Base-by-base conservation (phyloP, 495 filamentous ascomycete species). In the Lasiosphaeria miniovina region DNA sequence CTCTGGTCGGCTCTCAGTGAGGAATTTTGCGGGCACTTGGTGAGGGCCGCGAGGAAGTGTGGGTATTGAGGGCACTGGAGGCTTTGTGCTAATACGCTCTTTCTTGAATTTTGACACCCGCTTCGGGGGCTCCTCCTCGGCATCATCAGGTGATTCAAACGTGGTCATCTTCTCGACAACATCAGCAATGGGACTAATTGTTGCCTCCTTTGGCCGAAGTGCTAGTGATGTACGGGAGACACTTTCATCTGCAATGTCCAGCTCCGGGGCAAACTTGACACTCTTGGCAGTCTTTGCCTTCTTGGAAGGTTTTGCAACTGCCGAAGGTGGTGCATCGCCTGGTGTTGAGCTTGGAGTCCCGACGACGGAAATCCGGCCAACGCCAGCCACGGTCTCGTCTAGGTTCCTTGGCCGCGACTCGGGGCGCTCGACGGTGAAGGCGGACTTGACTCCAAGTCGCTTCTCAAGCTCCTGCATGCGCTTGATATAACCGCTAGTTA, bases 391-490 rank as follows among this genome's bases (percentile, higher is more conserved):
- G 43, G 12, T n/a, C 36, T 69, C 65, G 10, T 66, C 60, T 9
- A 55, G 43, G 36, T 55, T 52, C 48, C 45, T 32, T 4, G 60
- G 32, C 52, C 65, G 54, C 10, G 58, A 60, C 36, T 64, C 35
- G 3, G 57, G 33, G 2, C 33, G 52, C 4, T 51, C 38, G 6
- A 63, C 64, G 0, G 67, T 52, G 38, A 76, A 71, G 45, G 61
- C 63, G 17, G 80, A 77, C 57, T 80, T 71, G 36, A 80, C 77
- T 52, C 84, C 88, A 4, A 93, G 78, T 49, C 82, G 84, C 58
- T 86, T 79, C 68, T 93, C 88, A n/a, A 98, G 77, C 60, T 90
- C 89, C 51, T 88, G 82, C 90, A 98, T 96, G 51, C 87, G 79
- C 53, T 81, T 77, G 33, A 85, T 82, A 59, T 96, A 90, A 12